phyloP scores from a whole-genome alignment of 2,329 filamentous ascomycete species.

The Helotiales sp. region DNA sequence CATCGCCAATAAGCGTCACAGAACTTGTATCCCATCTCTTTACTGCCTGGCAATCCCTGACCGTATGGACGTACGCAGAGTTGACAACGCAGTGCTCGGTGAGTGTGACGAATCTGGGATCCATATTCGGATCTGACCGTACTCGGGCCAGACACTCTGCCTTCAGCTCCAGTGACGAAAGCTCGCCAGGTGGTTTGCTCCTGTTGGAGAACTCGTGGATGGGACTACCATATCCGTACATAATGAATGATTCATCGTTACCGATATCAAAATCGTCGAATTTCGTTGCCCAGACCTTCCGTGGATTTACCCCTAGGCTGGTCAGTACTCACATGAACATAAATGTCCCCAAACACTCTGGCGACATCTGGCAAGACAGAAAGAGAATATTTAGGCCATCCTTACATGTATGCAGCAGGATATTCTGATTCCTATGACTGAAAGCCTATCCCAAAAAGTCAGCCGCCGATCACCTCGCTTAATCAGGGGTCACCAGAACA shows the following conservation, averaged over 20 bases:
- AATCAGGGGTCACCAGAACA: background rate
- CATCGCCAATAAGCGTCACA: slow-evolving; percentile 39
- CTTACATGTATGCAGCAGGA: slow-evolving; percentile 36
- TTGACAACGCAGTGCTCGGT: slow-evolving; percentile 32
- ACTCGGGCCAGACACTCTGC: slow-evolving; percentile 32
- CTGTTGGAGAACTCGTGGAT: slow-evolving; percentile 32
- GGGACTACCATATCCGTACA: slow-evolving; percentile 38
- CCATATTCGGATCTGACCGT: slow-evolving; percentile 23
- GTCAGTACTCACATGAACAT: too few relatives aligned
- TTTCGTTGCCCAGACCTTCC: slow-evolving; percentile 32
- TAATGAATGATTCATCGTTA: slow-evolving; percentile 40
- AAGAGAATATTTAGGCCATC: background rate
- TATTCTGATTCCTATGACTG: slow-evolving; percentile 37
- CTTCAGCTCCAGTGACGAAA: slow-evolving; percentile 36
- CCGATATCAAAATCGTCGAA: slow-evolving; percentile 32
- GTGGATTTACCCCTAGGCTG: slow-evolving; percentile 30
- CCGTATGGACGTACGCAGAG: slow-evolving; percentile 34
- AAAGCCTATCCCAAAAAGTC: slow-evolving; percentile 29
- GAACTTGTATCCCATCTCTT: slow-evolving; percentile 33
- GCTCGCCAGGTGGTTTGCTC: slow-evolving; percentile 27
- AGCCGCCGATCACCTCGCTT: slow-evolving; percentile 1
- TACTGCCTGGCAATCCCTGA: slow-evolving; percentile 34
- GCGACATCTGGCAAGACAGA: background rate
- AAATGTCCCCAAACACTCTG: too few relatives aligned
- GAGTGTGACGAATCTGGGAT: slow-evolving; percentile 31